Percentiles rank a stretch among this genome's conserved stretches.
These are phyloP conservation scores for Trichosporon sp. DNA, from an alignment of 1,284 basidiomycete genomes.

Conservation along the genomic window DNA sequence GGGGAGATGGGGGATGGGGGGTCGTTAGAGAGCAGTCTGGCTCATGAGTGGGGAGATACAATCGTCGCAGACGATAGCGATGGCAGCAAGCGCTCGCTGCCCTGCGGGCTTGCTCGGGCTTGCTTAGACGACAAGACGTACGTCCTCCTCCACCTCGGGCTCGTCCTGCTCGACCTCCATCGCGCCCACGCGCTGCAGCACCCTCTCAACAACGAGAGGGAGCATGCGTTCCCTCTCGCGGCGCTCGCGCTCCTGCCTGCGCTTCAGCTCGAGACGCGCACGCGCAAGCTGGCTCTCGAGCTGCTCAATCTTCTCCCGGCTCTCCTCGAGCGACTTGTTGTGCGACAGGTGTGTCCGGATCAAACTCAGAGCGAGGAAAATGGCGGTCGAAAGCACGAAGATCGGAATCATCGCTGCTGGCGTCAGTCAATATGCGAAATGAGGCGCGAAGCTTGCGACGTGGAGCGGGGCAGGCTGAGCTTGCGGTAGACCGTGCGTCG, in stretches of 20 bases:
- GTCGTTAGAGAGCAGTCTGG: not conserved
- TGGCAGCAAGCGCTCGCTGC: not conserved
- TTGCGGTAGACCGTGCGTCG: not conserved
- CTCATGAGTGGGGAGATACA: not conserved
- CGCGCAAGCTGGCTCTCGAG: constrained; percentile 49
- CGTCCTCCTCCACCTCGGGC: constrained; percentile 39
- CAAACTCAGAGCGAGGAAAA: constrained; percentile 53
- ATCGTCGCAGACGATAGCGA: not conserved
- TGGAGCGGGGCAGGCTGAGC: not conserved
- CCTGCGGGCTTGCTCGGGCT: not conserved
- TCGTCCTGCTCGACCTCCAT: constrained; percentile 37
- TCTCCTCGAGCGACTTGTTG: constrained; percentile 46
- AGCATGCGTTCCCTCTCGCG: constrained; percentile 51
- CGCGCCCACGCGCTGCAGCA: constrained; percentile 50
- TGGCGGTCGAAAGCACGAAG: constrained; percentile 52
- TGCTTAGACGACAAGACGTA: constrained; percentile 26
- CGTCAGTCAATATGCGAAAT: constrained; percentile 20
- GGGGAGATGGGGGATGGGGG: not conserved
- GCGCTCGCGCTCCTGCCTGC: constrained; percentile 42
- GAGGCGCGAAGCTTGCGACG: not conserved
- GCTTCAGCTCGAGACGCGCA: constrained; percentile 37
- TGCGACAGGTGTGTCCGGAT: constrained; percentile 50
- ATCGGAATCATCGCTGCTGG: constrained; percentile 55
- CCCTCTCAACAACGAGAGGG: constrained; percentile 51
- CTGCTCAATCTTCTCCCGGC: constrained; percentile 42